These are phyloP conservation scores for Remersonia thermophila DNA, from an alignment of 2,329 filamentous ascomycete species.

Conservation along the genomic window DNA sequence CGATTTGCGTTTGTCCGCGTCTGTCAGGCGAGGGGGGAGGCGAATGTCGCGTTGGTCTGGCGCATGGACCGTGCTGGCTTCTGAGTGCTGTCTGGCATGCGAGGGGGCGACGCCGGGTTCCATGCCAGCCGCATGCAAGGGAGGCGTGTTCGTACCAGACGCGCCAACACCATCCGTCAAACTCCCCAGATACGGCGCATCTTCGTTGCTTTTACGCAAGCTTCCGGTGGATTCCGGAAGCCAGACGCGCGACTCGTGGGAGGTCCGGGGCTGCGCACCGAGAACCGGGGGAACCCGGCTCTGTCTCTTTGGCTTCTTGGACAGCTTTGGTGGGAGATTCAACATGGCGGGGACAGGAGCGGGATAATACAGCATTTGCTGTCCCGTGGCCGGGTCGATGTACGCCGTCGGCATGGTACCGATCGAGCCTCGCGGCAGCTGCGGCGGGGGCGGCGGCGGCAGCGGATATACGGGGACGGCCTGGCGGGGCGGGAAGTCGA, in stretches of 20 bases:
- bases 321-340: constrained; percentile 80
- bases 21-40: constrained; percentile 19
- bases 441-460: constrained; percentile 7
- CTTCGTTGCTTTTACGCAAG: constrained; percentile 11
- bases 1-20: constrained; percentile 27
- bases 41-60: constrained; percentile 16
- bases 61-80: constrained; percentile 14
- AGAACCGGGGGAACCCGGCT: constrained; percentile 63
- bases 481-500: constrained; percentile 13
- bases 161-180: constrained; percentile 4
- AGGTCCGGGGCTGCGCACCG: constrained; percentile 40
- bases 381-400: constrained; percentile 51
- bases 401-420: constrained; percentile 32
- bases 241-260: constrained; percentile 28
- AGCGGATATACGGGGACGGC: constrained; percentile 10
- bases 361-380: constrained; percentile 88
- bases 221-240: constrained; percentile 34
- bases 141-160: not conserved
- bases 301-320: constrained; percentile 58
- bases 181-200: constrained; percentile 11
- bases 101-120: constrained; percentile 1
- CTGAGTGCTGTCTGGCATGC: constrained; percentile 16
- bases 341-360: constrained; percentile 89
- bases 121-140: constrained; percentile 2
- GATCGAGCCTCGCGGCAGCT: not conserved